These are phyloP conservation scores for Podaxis pistillaris DNA, from an alignment of 768 basidiomycete genomes.

Conservation along the genomic window DNA sequence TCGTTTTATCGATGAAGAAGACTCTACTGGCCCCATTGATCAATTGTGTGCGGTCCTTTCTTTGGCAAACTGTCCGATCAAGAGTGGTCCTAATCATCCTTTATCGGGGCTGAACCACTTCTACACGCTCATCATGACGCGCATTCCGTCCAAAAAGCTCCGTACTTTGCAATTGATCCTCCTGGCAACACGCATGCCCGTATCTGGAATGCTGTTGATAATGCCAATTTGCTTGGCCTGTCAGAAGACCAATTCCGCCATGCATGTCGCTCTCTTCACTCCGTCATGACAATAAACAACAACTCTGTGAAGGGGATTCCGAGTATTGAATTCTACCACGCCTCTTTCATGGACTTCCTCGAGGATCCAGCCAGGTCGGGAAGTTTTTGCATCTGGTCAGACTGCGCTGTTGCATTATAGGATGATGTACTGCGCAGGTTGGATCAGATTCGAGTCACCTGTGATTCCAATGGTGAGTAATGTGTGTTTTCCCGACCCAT, in stretches of 20 bases:
- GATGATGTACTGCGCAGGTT: background rate
- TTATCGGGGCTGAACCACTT: no score
- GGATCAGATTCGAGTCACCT: background rate
- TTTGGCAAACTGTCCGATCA: no score
- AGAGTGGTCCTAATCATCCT: no score
- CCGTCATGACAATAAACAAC: background rate
- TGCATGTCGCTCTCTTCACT: background rate
- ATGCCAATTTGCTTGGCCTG: background rate
- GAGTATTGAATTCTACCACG: background rate
- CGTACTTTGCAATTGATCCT: background rate
- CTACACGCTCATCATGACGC: no score
- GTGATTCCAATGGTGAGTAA: background rate
- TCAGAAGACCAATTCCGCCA: background rate
- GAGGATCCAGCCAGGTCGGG: background rate
- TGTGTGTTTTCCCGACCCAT: no score
- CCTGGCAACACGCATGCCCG: background rate
- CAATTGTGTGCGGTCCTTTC: background rate
- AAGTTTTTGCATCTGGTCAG: background rate
- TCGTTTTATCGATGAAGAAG: constrained; percentile 5
- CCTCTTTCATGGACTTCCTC: background rate
- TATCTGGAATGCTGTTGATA: background rate
- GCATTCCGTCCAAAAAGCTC: no score
- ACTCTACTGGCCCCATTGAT: background rate
- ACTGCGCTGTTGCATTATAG: background rate
- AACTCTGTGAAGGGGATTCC: no score